Conservation (phyloP, 805 yeast genomes). For the Schwanniomyces yamadae region DNA sequence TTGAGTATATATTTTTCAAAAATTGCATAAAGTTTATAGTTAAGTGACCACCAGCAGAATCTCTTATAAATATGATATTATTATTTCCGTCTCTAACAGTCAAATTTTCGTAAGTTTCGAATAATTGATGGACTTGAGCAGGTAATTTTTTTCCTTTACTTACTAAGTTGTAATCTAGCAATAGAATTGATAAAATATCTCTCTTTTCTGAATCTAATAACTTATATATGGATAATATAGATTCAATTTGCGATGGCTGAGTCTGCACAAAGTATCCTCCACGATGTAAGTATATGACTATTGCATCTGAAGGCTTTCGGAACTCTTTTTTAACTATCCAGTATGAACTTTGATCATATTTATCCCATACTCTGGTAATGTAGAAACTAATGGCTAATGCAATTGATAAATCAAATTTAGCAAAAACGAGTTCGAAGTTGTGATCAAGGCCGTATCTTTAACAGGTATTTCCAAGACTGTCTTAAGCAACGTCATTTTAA, state of each 20-base stretch:
- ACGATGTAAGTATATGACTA: slow-evolving; percentile 37
- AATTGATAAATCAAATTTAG: background rate
- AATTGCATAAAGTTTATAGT: slow-evolving; percentile 28
- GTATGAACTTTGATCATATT: background rate
- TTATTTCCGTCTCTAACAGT: slow-evolving; percentile 19
- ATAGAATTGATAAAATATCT: slow-evolving; percentile 22
- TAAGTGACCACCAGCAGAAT: slow-evolving; percentile 45
- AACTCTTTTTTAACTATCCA: slow-evolving; percentile 35
- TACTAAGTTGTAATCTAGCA: slow-evolving; percentile 32
- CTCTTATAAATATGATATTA: slow-evolving; percentile 38
- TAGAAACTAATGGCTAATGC: background rate
- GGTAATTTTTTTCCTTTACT: slow-evolving; percentile 32
- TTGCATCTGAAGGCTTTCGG: slow-evolving; percentile 24
- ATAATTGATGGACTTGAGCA: slow-evolving; percentile 31
- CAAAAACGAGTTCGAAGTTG: background rate
- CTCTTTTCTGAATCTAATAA: slow-evolving; percentile 22
- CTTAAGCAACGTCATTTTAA: background rate
- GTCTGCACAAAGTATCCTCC: slow-evolving; percentile 19
- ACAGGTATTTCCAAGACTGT: background rate
- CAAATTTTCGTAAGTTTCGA: slow-evolving; percentile 23
- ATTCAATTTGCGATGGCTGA: slow-evolving; percentile 23
- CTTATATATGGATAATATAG: slow-evolving; percentile 26
- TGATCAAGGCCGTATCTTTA: background rate
- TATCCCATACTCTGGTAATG: background rate
- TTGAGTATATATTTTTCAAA: slow-evolving; percentile 14